Evolutionary conservation across 495 filamentous ascomycete species (phyloP).

Genomic region (Staphylotrichum longicolle): DNA sequence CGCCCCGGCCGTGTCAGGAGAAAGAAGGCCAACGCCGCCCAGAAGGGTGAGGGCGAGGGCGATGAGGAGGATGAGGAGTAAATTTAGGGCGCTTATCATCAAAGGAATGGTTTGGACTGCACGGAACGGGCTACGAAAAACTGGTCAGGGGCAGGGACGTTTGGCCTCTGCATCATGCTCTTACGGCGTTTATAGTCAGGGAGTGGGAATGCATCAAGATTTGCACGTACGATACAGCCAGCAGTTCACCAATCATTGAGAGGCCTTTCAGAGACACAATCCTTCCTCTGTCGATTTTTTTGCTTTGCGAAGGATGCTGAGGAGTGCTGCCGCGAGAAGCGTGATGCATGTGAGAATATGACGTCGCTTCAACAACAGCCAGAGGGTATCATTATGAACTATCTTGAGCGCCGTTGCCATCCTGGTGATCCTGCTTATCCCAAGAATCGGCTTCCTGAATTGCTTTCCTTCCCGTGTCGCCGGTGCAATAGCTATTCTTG

Average conservation of each 20-base stretch:
- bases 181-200: constrained; percentile 36
- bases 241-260: constrained; percentile 23
- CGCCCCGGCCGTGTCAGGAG: constrained; percentile 93
- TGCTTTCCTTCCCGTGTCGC: constrained; percentile 73
- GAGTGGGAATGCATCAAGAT: constrained; percentile 32
- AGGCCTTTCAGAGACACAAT: background rate
- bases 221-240: constrained; percentile 24
- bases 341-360: background rate
- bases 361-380: background rate
- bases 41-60: constrained; percentile 80
- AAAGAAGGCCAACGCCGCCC: constrained; percentile 98
- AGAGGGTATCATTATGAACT: constrained; percentile 32
- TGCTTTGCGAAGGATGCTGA: too few relatives aligned
- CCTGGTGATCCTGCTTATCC: constrained; percentile 24
- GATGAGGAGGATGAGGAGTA: constrained; percentile 89
- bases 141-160: constrained; percentile 32
- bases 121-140: constrained; percentile 45
- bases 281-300: background rate
- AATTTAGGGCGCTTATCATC: constrained; percentile 33
- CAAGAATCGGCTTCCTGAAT: constrained; percentile 28
- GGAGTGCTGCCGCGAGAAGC: too few relatives aligned
- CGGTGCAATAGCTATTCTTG: constrained; percentile 97
- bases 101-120: constrained; percentile 32
- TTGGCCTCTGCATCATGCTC: constrained; percentile 34
- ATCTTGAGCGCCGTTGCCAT: background rate